Base-by-base conservation (phyloP, 257 asterid genomes). In the Nicotiana knightiana region DNA sequence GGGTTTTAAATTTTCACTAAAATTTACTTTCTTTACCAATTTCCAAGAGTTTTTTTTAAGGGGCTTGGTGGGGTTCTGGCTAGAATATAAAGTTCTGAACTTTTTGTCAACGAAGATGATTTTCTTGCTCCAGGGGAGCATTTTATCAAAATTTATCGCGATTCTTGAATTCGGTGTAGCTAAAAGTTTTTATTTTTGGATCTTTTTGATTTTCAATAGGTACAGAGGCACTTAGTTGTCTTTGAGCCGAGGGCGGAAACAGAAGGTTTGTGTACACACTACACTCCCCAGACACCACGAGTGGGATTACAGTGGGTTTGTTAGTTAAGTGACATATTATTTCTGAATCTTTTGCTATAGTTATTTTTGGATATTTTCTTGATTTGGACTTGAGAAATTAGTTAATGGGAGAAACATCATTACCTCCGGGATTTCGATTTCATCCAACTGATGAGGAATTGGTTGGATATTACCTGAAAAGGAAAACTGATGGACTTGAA, bases 341-440 rank as follows among this genome's bases (percentile, higher is more conserved):
- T 32, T 32, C 35, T 32, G 35, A 32, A 32, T 32, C 35, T 32
- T 32, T 32, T 32, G 30, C 35, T 32, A 32, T 32, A 66, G 35
- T 37, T 64, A 71, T 51, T 15, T 79, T 83, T 59, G 32, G 80
- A 55, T 67, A 53, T 55, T 51, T 67, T 67, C 62, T 57, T 51
- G 61, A 4, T 32, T 65, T 10, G 16, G 62, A 24, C 62, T 28
- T 81, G 67, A 80, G 85, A 21, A 67, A 15, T 64, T 18, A 21
- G 9, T 3, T 57, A 28, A 88, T 85, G 91, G 90, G 70, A 26
- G 87, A 88, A 79, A 81, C 91, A 67, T 85, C 91, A 76, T 83
- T 88, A 68, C 91, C 91, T 13, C 91, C 91, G 1, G 91, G 91
- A 79, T 88, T 88, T 65, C 91, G 91, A 1, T 88, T 88, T 75